Percentiles rank a stretch among this genome's conserved stretches.
phyloP scores from a whole-genome alignment of 2,329 filamentous ascomycete genomes.

The Geosmithia morbida region DNA sequence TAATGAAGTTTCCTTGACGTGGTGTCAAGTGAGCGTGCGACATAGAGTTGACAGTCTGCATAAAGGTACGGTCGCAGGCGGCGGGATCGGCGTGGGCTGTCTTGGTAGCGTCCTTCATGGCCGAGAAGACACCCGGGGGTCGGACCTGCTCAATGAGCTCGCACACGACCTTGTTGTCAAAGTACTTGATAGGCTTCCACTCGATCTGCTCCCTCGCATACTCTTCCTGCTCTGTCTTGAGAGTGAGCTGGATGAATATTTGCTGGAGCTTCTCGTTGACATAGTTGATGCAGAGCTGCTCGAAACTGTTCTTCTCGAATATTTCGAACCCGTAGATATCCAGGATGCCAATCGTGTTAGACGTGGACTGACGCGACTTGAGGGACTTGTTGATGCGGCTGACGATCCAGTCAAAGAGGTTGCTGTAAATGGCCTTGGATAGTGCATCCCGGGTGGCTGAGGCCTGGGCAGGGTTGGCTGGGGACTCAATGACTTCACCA shows the following conservation, averaged over 20 bases:
- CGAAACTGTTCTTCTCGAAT: conserved; percentile 97
- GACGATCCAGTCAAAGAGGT: conserved; percentile 98
- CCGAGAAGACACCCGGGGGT: conserved; percentile 86
- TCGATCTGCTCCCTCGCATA: conserved; percentile 92
- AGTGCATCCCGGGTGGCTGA: conserved; percentile 78
- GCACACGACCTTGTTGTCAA: conserved; percentile 98
- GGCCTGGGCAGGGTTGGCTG: conserved; percentile 79
- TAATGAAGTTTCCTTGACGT: conserved; percentile 89
- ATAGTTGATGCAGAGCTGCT: conserved; percentile 98
- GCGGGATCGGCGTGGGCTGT: conserved; percentile 94
- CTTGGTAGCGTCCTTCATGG: conserved; percentile 93
- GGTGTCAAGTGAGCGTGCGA: conserved; percentile 84
- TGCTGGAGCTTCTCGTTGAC: conserved; percentile 99
- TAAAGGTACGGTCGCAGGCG: conserved; percentile 91
- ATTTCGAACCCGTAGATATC: conserved; percentile 99
- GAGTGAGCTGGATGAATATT: conserved; percentile 94
- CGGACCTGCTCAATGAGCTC: conserved; percentile 88
- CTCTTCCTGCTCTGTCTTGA: conserved; percentile 96
- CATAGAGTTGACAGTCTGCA: conserved; percentile 82
- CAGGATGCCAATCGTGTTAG: conserved; percentile 86
- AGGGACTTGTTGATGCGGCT: conserved; percentile 80
- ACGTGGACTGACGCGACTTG: conserved; percentile 58
- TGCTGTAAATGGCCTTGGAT: conserved; percentile 91
- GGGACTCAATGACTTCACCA: conserved; percentile 56
- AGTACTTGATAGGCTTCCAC: conserved; percentile 98